A percentile compares a stretch with the other conserved stretches of the same genome.
phyloP scores from a whole-genome alignment of 768 basidiomycete species.

The Asterophora lycoperdoides region DNA sequence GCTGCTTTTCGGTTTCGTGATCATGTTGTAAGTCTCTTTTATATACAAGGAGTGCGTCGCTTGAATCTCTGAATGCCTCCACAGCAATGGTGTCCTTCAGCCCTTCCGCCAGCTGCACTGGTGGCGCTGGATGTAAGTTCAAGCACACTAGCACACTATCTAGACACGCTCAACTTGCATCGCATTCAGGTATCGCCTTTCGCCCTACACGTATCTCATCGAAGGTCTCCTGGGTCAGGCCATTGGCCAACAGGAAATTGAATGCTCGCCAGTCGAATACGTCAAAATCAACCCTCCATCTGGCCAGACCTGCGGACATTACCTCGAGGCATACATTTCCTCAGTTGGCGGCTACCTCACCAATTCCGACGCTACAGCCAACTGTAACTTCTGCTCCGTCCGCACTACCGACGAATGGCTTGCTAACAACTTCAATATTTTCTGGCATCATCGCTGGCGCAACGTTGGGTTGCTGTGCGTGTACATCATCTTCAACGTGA shows the following conservation, averaged over 20 bases:
- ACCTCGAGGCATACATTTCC: slow-evolving; percentile 46
- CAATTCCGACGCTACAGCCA: slow-evolving; percentile 48
- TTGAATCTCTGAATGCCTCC: not conserved
- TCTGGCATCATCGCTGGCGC: slow-evolving; percentile 50
- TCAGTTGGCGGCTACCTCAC: slow-evolving; percentile 52
- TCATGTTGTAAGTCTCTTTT: slow-evolving; percentile 43
- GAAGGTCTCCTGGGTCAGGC: slow-evolving; percentile 39
- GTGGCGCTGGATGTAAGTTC: slow-evolving; percentile 62
- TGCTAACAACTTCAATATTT: slow-evolving; percentile 46
- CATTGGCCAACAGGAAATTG: slow-evolving; percentile 37
- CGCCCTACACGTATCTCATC: slow-evolving; percentile 55
- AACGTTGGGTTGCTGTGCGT: slow-evolving; percentile 50
- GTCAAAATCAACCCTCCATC: slow-evolving; percentile 48
- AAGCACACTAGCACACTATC: not conserved
- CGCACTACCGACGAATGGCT: slow-evolving; percentile 60
- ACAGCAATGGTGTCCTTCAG: slow-evolving; percentile 57
- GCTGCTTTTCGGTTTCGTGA: slow-evolving; percentile 51
- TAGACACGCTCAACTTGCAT: too few relatives aligned
- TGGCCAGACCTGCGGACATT: slow-evolving; percentile 50
- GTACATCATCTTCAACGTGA: slow-evolving; percentile 47
- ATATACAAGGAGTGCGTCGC: not conserved
- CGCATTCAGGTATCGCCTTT: slow-evolving; percentile 31
- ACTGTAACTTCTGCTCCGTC: slow-evolving; percentile 57
- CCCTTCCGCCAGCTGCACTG: slow-evolving; percentile 54
- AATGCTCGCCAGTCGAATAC: slow-evolving; percentile 51